Percentiles rank a stretch among this genome's conserved stretches.
Evolutionary conservation across 768 basidiomycete species (phyloP).

Genomic region (Multifurca ochricompacta): DNA sequence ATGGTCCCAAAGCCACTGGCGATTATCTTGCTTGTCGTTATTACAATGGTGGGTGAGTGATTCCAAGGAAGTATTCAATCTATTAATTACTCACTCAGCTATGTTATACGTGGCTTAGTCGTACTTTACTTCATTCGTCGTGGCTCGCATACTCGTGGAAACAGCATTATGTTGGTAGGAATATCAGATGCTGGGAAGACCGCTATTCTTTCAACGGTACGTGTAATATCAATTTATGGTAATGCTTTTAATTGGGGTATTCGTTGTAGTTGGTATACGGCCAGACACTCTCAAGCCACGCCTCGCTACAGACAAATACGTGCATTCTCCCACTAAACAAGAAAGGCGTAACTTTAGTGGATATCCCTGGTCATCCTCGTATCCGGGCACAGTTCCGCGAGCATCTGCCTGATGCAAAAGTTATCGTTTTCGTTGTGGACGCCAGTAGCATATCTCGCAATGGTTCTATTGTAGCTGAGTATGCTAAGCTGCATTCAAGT

Average conservation of each 20-base stretch:
- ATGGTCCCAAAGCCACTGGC: not conserved
- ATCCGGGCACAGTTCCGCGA: conserved; percentile 68
- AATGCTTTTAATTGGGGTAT: not conserved
- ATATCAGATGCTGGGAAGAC: conserved; percentile 77
- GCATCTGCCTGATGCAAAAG: conserved; percentile 52
- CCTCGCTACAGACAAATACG: conserved; percentile 69
- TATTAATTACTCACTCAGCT: conserved; percentile 17
- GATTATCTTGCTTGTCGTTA: conserved; percentile 1
- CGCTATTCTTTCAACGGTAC: conserved; percentile 60
- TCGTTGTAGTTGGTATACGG: conserved; percentile 52
- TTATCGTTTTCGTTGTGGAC: conserved; percentile 73
- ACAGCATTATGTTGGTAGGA: conserved; percentile 68
- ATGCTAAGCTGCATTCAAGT: conserved; percentile 30
- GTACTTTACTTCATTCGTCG: conserved; percentile 34
- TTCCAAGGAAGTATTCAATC: not conserved
- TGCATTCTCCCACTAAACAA: conserved; percentile 39
- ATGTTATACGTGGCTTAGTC: conserved; percentile 32
- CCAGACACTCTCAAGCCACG: conserved; percentile 58
- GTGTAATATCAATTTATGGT: conserved; percentile 23
- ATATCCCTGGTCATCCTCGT: conserved; percentile 82
- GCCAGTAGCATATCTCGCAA: conserved; percentile 71
- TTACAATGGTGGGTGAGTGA: conserved; percentile 3
- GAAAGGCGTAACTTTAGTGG: conserved; percentile 49
- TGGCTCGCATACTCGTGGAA: conserved; percentile 42
- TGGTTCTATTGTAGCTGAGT: conserved; percentile 74